Evolutionary conservation across 2,329 filamentous ascomycete genomes (phyloP).

Genomic region (Leptographium procerum): DNA sequence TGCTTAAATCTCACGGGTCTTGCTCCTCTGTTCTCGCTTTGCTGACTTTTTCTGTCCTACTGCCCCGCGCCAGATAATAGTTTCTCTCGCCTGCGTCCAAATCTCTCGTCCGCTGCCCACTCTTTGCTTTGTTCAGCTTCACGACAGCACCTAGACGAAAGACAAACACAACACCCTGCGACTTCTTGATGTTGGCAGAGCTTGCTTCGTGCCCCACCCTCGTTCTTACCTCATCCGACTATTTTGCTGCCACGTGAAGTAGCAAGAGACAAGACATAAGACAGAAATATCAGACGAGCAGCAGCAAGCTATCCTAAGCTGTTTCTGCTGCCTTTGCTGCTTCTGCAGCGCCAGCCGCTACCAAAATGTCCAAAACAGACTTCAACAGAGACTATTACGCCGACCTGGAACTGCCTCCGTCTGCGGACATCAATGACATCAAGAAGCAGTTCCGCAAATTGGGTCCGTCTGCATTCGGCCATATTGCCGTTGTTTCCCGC

Average conservation of each 20-base stretch:
- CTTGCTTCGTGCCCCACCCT: background rate
- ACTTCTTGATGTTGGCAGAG: background rate
- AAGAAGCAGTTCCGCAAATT: constrained; percentile 81
- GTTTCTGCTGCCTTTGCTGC: background rate
- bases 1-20: background rate
- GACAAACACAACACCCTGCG: background rate
- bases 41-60: background rate
- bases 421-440: constrained; percentile 61
- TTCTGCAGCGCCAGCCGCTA: background rate
- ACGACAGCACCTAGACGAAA: background rate
- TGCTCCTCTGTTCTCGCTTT: background rate
- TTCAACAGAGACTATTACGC: constrained; percentile 66
- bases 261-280: background rate
- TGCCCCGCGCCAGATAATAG: background rate
- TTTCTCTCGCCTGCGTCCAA: background rate
- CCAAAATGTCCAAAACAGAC: constrained; percentile 56
- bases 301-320: background rate
- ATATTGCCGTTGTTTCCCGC: background rate
- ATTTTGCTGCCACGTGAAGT: background rate
- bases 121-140: too few species aligned
- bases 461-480: constrained; percentile 32
- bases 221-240: background rate
- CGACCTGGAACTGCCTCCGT: constrained; percentile 61
- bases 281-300: background rate
- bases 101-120: background rate